phyloP scores from a whole-genome alignment of 768 basidiomycete species.

The Suillus decipiens region DNA sequence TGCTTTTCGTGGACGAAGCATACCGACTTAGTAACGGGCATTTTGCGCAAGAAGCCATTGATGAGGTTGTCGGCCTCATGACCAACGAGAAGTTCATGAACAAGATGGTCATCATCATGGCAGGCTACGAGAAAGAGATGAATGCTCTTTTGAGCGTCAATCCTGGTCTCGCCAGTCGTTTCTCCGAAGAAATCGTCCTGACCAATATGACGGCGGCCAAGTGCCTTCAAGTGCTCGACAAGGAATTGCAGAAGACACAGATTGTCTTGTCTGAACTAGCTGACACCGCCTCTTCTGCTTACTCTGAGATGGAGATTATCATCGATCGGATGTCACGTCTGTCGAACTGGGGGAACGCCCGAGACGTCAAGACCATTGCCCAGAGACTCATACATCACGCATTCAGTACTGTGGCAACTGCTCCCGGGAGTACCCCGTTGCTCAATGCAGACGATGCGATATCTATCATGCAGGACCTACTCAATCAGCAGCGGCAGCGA shows the following conservation, averaged over 20 bases:
- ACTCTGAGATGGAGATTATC: conserved; percentile 39
- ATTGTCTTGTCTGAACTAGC: conserved; percentile 41
- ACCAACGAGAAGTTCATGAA: conserved; percentile 58
- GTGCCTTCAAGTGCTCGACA: conserved; percentile 52
- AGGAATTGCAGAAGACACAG: conserved; percentile 46
- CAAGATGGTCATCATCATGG: conserved; percentile 67
- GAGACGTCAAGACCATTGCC: conserved; percentile 58
- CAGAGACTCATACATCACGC: conserved; percentile 48
- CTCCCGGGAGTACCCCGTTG: conserved; percentile 18
- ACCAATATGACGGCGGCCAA: conserved; percentile 47
- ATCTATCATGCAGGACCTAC: conserved; percentile 24
- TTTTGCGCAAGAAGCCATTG: conserved; percentile 71
- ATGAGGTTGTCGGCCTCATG: conserved; percentile 65
- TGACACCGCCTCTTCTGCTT: conserved; percentile 30
- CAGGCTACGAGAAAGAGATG: conserved; percentile 72
- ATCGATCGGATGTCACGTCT: conserved; percentile 45
- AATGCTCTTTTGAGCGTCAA: conserved; percentile 60
- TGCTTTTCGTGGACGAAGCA: conserved; percentile 74
- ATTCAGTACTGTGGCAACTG: conserved; percentile 28
- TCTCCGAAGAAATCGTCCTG: conserved; percentile 62
- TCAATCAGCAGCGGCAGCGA: conserved; percentile 27
- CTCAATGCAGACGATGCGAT: conserved; percentile 34
- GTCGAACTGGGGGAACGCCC: conserved; percentile 68
- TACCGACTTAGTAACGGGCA: conserved; percentile 62
- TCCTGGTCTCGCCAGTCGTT: conserved; percentile 65